A percentile compares a stretch with the other conserved stretches of the same genome.
phyloP scores from a whole-genome alignment of 2,329 filamentous ascomycete genomes.

The Coniochaeta ligniaria region DNA sequence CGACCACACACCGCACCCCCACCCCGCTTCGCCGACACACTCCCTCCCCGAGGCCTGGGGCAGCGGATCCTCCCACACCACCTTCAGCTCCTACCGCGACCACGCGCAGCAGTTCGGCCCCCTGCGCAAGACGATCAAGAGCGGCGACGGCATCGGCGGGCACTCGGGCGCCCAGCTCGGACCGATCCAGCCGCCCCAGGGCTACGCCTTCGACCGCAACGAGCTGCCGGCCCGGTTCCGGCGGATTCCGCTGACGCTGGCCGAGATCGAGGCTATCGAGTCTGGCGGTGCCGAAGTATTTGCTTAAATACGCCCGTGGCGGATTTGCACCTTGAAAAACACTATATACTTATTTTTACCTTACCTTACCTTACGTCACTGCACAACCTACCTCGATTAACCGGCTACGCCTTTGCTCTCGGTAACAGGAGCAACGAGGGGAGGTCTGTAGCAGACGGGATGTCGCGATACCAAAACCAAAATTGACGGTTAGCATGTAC shows the following conservation, averaged over 20 bases:
- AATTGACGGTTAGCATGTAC: background rate
- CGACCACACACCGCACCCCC: constrained; percentile 66
- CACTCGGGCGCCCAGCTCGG: constrained; percentile 64
- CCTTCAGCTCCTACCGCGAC: constrained; percentile 71
- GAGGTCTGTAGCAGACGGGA: background rate
- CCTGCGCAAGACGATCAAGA: constrained; percentile 51
- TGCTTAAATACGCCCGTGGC: constrained; percentile 25
- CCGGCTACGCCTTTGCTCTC: background rate
- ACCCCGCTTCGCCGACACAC: constrained; percentile 63
- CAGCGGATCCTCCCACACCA: constrained; percentile 45
- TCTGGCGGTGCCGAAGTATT: constrained; percentile 70
- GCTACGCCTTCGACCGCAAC: constrained; percentile 80
- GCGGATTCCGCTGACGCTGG: constrained; percentile 62
- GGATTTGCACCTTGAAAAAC: background rate
- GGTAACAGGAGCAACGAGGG: background rate
- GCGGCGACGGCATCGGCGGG: constrained; percentile 45
- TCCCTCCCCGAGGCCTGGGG: constrained; percentile 44
- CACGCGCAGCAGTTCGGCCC: constrained; percentile 74
- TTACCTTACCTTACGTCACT: background rate
- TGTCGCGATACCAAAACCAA: background rate
- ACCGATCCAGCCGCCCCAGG: constrained; percentile 60
- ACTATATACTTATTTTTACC: background rate
- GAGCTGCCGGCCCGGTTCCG: constrained; percentile 83
- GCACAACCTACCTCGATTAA: background rate
- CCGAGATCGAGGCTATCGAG: constrained; percentile 94